Base-by-base conservation (phyloP, 768 basidiomycete genomes). In the Suillus placidus region DNA sequence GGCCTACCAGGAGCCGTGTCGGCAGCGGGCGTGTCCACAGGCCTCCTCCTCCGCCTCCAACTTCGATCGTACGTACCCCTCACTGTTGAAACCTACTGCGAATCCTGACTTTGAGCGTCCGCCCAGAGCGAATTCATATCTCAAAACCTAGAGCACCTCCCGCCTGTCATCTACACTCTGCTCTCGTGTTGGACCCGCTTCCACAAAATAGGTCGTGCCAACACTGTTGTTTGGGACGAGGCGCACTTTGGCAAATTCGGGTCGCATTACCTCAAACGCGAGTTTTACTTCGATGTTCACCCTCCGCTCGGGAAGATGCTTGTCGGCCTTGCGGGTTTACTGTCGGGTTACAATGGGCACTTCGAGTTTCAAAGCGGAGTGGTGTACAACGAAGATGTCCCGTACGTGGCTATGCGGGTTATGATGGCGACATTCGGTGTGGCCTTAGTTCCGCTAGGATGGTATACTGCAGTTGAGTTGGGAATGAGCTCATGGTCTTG, bases 181-280 rank as follows among this genome's bases (percentile, higher is more conserved):
- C 87, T 98, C 54, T 90, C 95, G 13, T 95, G 97, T 81, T 94
- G 93, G 87, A 97, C 97, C 6, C 90, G 96, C 35, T 97, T 92
- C 78, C 91, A 96, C 82, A 86, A 90, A 71, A 99, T 99, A 56
- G 97, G 97, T 14, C 86, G 88, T 64, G 85, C 93, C 40, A 85
- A 91, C 73, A 74, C 85, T 68, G 97, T 99, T 78, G 88, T 99
- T 66, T 99, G 97, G 97, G 97, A 99, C 77, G 97, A 99, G 82
- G 97, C 97, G 45, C 97, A 99, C 79, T 99, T 99, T 78, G 97
- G 97, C 71, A 99, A 99, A 80, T 99, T 99, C 79, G 97, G 94
- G 60, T 94, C 94, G 60, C 91, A 98, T 79, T 99, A 99, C 79
- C 88, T 99, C 79, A 97, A 98, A 79, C 92, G 95, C 73, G 95